Evolutionary conservation across 1,284 basidiomycete species (phyloP).

Genomic region (Cutaneotrichosporon cavernicola): DNA sequence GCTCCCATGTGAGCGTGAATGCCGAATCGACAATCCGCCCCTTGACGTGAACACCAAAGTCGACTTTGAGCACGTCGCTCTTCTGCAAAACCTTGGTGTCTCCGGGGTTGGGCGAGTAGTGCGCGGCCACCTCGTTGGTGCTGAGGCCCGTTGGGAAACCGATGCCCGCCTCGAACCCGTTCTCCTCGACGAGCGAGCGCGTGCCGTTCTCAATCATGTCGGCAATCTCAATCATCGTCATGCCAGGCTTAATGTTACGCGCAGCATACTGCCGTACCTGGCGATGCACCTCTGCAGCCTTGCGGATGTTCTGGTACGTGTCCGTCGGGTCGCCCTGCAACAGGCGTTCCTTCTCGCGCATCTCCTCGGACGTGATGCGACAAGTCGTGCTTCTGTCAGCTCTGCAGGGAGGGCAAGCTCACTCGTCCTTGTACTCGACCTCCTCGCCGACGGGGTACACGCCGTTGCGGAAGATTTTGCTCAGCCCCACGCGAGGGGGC

Average conservation of each 20-base stretch:
- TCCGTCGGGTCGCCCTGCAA: conserved; percentile 73
- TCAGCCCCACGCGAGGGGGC: conserved; percentile 86
- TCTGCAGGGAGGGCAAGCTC: conserved; percentile 20
- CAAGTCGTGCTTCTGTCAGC: conserved; percentile 66
- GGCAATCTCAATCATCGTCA: conserved; percentile 92
- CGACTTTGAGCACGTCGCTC: conserved; percentile 92
- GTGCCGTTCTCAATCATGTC: conserved; percentile 90
- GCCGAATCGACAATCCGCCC: conserved; percentile 94
- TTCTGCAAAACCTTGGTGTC: conserved; percentile 80
- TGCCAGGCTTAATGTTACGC: conserved; percentile 83
- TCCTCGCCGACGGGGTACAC: conserved; percentile 89
- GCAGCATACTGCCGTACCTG: conserved; percentile 81
- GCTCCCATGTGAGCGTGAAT: conserved; percentile 88
- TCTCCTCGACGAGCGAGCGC: conserved; percentile 84
- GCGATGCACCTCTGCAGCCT: conserved; percentile 93
- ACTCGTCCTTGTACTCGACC: conserved; percentile 87
- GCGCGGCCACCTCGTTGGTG: conserved; percentile 92
- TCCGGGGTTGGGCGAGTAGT: conserved; percentile 94
- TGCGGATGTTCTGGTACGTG: conserved; percentile 85
- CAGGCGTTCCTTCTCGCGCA: conserved; percentile 74
- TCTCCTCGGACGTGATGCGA: conserved; percentile 88
- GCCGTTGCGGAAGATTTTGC: conserved; percentile 83
- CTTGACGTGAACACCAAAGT: conserved; percentile 94
- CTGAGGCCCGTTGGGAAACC: conserved; percentile 97
- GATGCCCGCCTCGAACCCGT: conserved; percentile 74